Evolutionary conservation across 2,329 filamentous ascomycete species (phyloP), one percentile per base, ranked within the genome.

Genomic region (Neopestalotiopsis rosae): DNA sequence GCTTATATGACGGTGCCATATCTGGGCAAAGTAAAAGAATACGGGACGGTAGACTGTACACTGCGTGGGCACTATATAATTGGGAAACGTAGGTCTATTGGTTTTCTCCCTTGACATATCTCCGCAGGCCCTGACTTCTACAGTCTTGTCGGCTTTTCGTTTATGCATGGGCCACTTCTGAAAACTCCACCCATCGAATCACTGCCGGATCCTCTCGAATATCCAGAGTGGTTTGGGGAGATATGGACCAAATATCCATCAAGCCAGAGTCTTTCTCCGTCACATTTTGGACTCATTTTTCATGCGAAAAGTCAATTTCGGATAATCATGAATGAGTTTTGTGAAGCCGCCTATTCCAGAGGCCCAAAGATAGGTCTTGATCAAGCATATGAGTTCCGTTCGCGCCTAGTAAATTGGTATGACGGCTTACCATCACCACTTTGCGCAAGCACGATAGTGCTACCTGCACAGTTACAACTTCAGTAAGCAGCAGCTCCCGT

Each of bases 51-150:
- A 73, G 74, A 49, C 68, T 74, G 0, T 78, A 77, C 61, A 81
- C 79, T 2, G 79, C 79, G 0, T 81, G 79, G 79, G 72, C 71
- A 5, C 45, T 80, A 7, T 81, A 67, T 72, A 77, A 72, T 52
- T 74, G 74, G 69, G 65, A 67, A 67, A 28, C 65, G 56, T 67
- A 20, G 42, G 56, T 61, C 1, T 3, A 9, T 3, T 14, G 57
- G 6, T 10, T 14, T 30, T 32, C 45, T 7, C 45, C 9, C 45
- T 9, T 52, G 45, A 17, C n/a, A 52, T 52, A 1, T 17, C 45
- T 52, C n/a, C 24, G 4, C 6, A 34, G 30, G 24, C 14, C 9
- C 57, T 32, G 7, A 59, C 6, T 59, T 30, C 30, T 12, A 32
- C 10, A 67, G 65, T 13, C 56, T 65, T 10, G 59, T 61, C 58